These are phyloP conservation scores for Pelargonium exstipulatum DNA, from an alignment of 441 rosid genomes.

Conservation along the genomic window DNA sequence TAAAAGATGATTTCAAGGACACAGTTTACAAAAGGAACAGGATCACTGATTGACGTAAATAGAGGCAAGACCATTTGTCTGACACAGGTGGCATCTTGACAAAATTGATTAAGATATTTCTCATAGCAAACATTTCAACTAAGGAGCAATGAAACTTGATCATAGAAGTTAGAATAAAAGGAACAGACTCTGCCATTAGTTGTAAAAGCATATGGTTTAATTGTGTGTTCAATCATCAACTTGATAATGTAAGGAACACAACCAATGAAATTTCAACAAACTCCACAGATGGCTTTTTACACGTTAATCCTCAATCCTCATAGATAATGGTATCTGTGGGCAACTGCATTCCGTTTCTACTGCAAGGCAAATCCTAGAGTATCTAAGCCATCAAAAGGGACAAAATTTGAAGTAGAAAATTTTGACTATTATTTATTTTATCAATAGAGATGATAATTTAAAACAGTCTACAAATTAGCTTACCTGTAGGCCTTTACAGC, in stretches of 20 bases:
- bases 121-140: too few species aligned
- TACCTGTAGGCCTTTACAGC: conserved; percentile 87
- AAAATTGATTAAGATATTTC: too few species aligned
- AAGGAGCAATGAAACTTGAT: too few species aligned
- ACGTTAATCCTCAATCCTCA: not conserved
- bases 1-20: too few species aligned
- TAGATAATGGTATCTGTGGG: not conserved
- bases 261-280: not conserved
- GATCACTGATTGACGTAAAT: too few species aligned
- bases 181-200: too few species aligned
- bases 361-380: not conserved
- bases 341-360: not conserved
- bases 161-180: too few species aligned
- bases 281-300: not conserved
- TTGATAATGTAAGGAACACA: not conserved
- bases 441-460: too few species aligned
- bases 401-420: not conserved
- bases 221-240: not conserved
- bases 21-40: too few species aligned
- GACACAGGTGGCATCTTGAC: too few species aligned
- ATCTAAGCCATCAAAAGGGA: not conserved
- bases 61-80: too few species aligned
- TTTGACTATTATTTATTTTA: not conserved
- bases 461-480: conserved; percentile 1
- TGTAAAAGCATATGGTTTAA: too few species aligned